These are phyloP conservation scores for Pseudodiploospora longispora DNA, from an alignment of 2,329 filamentous ascomycete genomes.

Conservation along the genomic window DNA sequence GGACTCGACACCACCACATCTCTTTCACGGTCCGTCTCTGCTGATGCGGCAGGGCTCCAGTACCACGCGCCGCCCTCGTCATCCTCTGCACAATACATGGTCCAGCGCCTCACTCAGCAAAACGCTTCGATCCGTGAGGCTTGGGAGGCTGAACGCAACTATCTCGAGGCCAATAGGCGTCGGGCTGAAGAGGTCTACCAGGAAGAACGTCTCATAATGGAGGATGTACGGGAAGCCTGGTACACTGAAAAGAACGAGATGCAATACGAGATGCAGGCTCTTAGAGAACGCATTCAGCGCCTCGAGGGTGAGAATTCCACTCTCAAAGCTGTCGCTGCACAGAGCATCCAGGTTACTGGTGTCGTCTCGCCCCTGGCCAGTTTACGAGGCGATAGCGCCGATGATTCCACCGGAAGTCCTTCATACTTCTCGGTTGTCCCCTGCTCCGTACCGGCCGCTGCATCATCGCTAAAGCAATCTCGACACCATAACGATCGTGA, in stretches of 20 bases:
- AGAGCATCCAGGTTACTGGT: slow-evolving; percentile 20
- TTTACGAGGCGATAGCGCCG: slow-evolving; percentile 18
- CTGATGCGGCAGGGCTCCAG: slow-evolving; percentile 22
- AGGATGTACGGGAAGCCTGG: slow-evolving; percentile 41
- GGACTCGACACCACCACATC: slow-evolving; percentile 13
- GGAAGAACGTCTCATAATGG: slow-evolving; percentile 46
- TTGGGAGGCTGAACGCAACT: slow-evolving; percentile 46
- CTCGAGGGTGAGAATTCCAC: slow-evolving; percentile 29
- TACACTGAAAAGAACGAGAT: slow-evolving; percentile 34
- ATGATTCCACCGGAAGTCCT: slow-evolving; percentile 12
- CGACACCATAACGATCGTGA: neutral
- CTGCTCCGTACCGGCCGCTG: slow-evolving; percentile 12
- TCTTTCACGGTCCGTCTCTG: slow-evolving; percentile 20
- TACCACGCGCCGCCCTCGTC: slow-evolving; percentile 16
- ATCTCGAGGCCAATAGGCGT: slow-evolving; percentile 45
- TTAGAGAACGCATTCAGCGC: slow-evolving; percentile 30
- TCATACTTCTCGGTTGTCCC: slow-evolving; percentile 14
- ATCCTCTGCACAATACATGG: slow-evolving; percentile 17
- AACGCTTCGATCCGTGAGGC: slow-evolving; percentile 37
- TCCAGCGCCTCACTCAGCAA: slow-evolving; percentile 34
- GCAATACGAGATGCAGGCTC: slow-evolving; percentile 31
- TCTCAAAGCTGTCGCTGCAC: slow-evolving; percentile 22
- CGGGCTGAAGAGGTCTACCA: slow-evolving; percentile 48
- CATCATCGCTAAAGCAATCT: slow-evolving; percentile 11
- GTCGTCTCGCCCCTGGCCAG: slow-evolving; percentile 23